These are phyloP conservation scores for Cyphellophora europaea DNA, from an alignment of 2,329 filamentous ascomycete genomes.

Conservation along the genomic window DNA sequence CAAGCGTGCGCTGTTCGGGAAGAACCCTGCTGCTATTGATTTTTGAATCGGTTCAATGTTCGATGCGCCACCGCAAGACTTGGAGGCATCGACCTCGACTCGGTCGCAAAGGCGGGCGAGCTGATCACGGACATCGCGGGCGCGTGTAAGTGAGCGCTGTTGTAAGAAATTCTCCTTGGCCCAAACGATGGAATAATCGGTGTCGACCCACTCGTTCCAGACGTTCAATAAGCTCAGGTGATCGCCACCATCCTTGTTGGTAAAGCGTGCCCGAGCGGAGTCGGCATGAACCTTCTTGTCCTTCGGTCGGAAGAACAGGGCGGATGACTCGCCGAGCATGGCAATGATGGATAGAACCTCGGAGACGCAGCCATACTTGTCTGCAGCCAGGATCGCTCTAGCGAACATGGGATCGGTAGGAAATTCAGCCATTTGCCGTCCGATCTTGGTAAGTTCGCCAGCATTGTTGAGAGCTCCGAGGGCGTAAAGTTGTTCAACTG, in stretches of 20 bases:
- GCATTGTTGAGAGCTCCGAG: constrained; percentile 81
- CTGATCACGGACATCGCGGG: constrained; percentile 86
- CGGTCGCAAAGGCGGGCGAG: constrained; percentile 85
- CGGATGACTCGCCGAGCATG: constrained; percentile 81
- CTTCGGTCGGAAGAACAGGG: constrained; percentile 88
- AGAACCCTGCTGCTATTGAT: constrained; percentile 84
- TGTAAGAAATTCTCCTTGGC: constrained; percentile 88
- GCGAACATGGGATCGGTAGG: constrained; percentile 87
- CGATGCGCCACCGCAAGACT: constrained; percentile 44
- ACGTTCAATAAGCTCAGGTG: constrained; percentile 83
- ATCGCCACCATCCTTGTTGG: constrained; percentile 82
- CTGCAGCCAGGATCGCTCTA: constrained; percentile 78
- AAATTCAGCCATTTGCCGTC: constrained; percentile 91
- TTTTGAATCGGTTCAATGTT: constrained; percentile 77
- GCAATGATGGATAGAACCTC: constrained; percentile 90
- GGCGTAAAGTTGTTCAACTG: constrained; percentile 84
- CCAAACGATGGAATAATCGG: constrained; percentile 82
- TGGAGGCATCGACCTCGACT: constrained; percentile 67
- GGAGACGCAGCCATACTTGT: constrained; percentile 85
- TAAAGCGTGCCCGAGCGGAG: constrained; percentile 79
- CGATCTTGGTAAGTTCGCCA: constrained; percentile 81
- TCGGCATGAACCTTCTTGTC: constrained; percentile 97
- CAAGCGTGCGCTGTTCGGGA: constrained; percentile 79
- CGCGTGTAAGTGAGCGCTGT: constrained; percentile 77
- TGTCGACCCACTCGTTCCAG: constrained; percentile 92